A percentile compares a stretch with the other conserved stretches of the same genome.
Conservation (phyloP, 2,329 filamentous ascomycete genomes). For the Didymella sp. region DNA sequence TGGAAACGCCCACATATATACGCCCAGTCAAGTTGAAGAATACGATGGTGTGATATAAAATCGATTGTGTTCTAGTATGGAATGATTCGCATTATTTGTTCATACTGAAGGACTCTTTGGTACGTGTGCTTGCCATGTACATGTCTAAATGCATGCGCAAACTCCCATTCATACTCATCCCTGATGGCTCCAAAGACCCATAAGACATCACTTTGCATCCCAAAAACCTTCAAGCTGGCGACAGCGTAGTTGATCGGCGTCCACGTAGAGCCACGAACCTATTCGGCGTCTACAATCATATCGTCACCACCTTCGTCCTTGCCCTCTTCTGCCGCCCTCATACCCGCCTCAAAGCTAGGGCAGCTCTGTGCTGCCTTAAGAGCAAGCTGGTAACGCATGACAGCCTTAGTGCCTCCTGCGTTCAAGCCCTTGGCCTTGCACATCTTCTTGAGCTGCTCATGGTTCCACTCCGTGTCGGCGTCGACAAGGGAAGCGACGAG, state of each 20-base stretch:
- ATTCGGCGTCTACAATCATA: slow-evolving; percentile 15
- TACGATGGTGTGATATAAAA: too few species aligned
- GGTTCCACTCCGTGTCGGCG: slow-evolving; percentile 31
- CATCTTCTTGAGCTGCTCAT: slow-evolving; percentile 32
- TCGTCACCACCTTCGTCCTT: slow-evolving; percentile 8
- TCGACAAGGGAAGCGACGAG: slow-evolving; percentile 33
- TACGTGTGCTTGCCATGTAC: neutral
- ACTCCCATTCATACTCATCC: neutral
- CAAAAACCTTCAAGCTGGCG: neutral
- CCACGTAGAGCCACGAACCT: neutral
- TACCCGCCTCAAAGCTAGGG: slow-evolving; percentile 23
- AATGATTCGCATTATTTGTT: neutral
- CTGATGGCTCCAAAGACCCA: neutral
- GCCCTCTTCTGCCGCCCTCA: slow-evolving; percentile 13
- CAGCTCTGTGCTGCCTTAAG: slow-evolving; percentile 29
- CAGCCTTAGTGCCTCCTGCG: slow-evolving; percentile 29
- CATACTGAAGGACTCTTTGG: neutral
- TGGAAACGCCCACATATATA: too few species aligned
- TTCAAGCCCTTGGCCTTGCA: slow-evolving; percentile 33
- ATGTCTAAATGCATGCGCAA: neutral
- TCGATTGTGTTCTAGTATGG: neutral
- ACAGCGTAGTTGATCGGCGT: neutral
- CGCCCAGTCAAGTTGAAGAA: too few species aligned
- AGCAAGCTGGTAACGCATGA: slow-evolving; percentile 39
- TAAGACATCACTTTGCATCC: neutral